phyloP scores from a whole-genome alignment of 2,329 filamentous ascomycete genomes.

The Pseudocercospora ulei region DNA sequence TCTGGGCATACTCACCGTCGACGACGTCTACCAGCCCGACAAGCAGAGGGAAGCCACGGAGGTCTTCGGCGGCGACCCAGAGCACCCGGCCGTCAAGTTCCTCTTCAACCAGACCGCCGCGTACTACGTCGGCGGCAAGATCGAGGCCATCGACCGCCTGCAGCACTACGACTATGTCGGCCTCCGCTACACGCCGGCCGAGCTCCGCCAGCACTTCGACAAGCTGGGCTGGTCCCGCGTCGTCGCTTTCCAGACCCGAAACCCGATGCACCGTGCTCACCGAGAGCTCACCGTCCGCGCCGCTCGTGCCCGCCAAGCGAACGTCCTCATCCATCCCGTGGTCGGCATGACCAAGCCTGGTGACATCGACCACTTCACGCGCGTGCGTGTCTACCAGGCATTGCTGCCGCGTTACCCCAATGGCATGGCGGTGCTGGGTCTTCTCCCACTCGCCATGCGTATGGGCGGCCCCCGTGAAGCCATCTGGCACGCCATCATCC shows the following conservation, averaged over 20 bases:
- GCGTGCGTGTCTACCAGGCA: slow-evolving; percentile 96
- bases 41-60: slow-evolving; percentile 85
- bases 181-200: slow-evolving; percentile 86
- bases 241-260: slow-evolving; percentile 96
- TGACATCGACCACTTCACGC: slow-evolving; percentile 99
- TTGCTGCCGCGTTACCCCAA: slow-evolving; percentile 95
- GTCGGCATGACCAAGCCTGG: slow-evolving; percentile 97
- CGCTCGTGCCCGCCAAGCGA: slow-evolving; percentile 89
- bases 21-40: slow-evolving; percentile 90
- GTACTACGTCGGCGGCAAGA: slow-evolving; percentile 89
- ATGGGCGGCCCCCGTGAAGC: slow-evolving; percentile 98
- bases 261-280: slow-evolving; percentile 98
- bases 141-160: slow-evolving; percentile 87
- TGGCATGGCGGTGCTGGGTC: slow-evolving; percentile 93
- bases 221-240: slow-evolving; percentile 98
- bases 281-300: slow-evolving; percentile 95
- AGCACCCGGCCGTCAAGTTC: slow-evolving; percentile 83
- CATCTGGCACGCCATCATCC: slow-evolving; percentile 99
- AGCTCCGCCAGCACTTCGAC: slow-evolving; percentile 93
- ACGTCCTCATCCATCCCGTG: slow-evolving; percentile 97
- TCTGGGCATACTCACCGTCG: slow-evolving; percentile 86
- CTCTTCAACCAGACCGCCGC: slow-evolving; percentile 71
- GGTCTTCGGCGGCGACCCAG: slow-evolving; percentile 85
- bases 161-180: slow-evolving; percentile 99
- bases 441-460: slow-evolving; percentile 92